Conservation (phyloP, 345 rosid species). For the Populus tremula region DNA sequence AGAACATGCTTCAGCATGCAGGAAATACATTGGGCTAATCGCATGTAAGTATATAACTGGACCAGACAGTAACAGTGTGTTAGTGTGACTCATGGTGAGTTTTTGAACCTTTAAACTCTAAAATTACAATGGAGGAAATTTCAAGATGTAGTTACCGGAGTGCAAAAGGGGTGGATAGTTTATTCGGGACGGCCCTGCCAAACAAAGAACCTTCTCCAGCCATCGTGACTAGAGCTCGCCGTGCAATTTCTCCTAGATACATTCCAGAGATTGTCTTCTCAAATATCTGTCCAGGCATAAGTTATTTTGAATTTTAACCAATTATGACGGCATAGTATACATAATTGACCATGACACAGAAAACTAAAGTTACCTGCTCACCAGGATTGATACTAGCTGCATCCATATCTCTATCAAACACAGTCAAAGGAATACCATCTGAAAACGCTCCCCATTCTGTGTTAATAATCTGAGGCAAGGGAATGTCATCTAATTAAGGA, state of each 20-base stretch:
- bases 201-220: conserved; percentile 58
- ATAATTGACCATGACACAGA: not conserved
- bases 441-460: conserved; percentile 94
- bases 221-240: conserved; percentile 57
- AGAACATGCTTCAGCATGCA: conserved; percentile 1
- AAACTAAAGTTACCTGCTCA: conserved; percentile 60
- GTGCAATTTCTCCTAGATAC: conserved; percentile 88
- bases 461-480: conserved; percentile 54
- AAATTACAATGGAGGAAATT: not conserved
- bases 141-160: conserved; percentile 38
- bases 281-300: conserved; percentile 43
- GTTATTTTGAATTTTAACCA: too few species aligned
- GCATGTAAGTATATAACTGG: not conserved
- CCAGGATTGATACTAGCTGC: conserved; percentile 69
- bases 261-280: conserved; percentile 95
- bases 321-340: not conserved
- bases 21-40: not conserved
- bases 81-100: not conserved
- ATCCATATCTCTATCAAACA: conserved; percentile 73
- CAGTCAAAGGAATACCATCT: conserved; percentile 61
- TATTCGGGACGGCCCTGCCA: conserved; percentile 39
- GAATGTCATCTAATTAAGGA: conserved; percentile 15
- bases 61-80: not conserved
- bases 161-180: conserved; percentile 50
- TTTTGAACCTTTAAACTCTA: not conserved